These are phyloP conservation scores for Agrostemma githago DNA, from an alignment of 148 eudicot species.

Conservation along the genomic window DNA sequence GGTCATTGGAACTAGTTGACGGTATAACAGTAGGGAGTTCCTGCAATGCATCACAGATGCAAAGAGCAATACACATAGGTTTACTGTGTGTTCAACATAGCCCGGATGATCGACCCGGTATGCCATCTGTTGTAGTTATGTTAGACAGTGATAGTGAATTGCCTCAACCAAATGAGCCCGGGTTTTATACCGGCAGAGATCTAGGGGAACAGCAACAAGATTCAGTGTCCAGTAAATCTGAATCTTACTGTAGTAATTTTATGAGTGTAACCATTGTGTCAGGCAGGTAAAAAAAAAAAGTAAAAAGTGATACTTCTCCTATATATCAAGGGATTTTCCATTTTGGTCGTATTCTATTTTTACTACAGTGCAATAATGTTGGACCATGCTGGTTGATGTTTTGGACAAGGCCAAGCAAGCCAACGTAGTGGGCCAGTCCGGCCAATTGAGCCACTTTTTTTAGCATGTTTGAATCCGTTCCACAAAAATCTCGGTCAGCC, in stretches of 20 bases:
- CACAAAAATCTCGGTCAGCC: no score
- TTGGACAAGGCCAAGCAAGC: no score
- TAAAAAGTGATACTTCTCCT: no score
- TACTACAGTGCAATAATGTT: no score
- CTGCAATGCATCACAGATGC: background rate
- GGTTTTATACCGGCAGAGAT: conserved; percentile 12
- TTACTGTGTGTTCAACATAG: conserved; percentile 22
- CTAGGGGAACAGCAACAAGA: background rate
- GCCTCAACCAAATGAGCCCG: conserved; percentile 23
- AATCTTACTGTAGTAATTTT: conserved; percentile 11
- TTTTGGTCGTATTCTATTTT: no score
- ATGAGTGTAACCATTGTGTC: conserved; percentile 17
- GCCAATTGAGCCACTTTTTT: no score
- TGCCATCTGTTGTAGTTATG: conserved; percentile 24
- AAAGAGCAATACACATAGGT: conserved; percentile 18
- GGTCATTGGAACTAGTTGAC: conserved; percentile 17
- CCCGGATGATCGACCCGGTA: conserved; percentile 23
- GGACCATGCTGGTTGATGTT: no score
- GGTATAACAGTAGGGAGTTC: background rate
- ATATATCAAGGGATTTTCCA: no score
- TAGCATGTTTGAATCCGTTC: no score
- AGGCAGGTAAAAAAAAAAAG: conserved; percentile 9
- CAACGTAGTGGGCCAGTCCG: no score
- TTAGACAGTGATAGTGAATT: conserved; percentile 18
- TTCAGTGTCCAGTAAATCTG: conserved; percentile 1